Base-by-base conservation (phyloP, 1,139 yeast genomes). In the Suhomyces atakaporum region DNA sequence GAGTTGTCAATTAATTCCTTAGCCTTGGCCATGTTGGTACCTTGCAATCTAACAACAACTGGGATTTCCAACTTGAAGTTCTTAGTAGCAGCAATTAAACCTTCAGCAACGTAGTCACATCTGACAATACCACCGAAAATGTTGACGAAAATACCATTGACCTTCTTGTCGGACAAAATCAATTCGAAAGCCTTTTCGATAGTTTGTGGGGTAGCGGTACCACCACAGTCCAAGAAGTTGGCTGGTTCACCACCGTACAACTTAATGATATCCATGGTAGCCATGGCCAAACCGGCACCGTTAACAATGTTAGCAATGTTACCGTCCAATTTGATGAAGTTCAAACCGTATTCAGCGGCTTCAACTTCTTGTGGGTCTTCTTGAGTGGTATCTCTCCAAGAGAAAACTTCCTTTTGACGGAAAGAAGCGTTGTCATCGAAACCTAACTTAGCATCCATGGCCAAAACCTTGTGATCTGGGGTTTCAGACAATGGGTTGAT, bases 281-380 rank as follows among this genome's bases (percentile, higher is more conserved):
- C 98, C 99, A 92, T 92, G 58, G 99, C 99, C 61, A 92, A 81
- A 69, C 99, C 99, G 42, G 99, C 99, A 75, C 99, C 99, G 68
- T 92, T 92, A 63, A 92, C 99, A 50, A 92, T 77, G 76, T 96
- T 92, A 58, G 98, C 99, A 60, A 92, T 90, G 77, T 88, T 87
- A 68, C 98, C 99, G 62, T 92, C 95, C 62, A 92, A 83, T 75
- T 94, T 92, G 75, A 92, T 94, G 66, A 92, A 94, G 76, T 92
- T 92, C 62, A 92, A 80, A 55, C 90, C 95, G 61, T 82, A 84
- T 65, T 86, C 72, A 56, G 94, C 76, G 49, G 98, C 98, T 65
- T 81, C 84, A 52, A 86, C 88, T 73, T 92, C 98, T 66, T 90
- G 94, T 36, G 97, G 92, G 69, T 94, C 97, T 73, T 94, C 99